phyloP scores from a whole-genome alignment of 75 land plant species.

The Chamaecyparis obtusa region DNA sequence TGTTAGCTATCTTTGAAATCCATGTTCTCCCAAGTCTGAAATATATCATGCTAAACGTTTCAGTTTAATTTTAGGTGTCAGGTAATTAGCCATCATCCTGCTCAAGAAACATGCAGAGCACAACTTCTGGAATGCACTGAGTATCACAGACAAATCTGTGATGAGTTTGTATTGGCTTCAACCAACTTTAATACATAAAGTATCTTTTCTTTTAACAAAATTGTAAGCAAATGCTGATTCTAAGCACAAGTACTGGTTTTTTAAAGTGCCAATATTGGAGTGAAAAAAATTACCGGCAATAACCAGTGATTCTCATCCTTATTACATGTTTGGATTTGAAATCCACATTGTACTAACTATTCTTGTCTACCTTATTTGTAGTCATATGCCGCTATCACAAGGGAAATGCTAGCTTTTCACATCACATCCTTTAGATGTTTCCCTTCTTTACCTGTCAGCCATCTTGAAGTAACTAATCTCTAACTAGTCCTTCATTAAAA shows the following conservation, averaged over 20 bases:
- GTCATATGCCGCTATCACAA: background rate
- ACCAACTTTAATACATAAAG: too few relatives aligned
- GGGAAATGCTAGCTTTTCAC: background rate
- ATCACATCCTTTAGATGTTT: background rate
- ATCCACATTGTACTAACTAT: background rate
- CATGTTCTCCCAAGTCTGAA: too few relatives aligned
- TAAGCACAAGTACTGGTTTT: background rate
- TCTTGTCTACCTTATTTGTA: background rate
- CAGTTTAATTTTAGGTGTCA: too few relatives aligned
- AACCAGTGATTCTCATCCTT: background rate
- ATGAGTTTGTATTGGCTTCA: background rate
- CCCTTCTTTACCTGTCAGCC: background rate
- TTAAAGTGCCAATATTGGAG: background rate
- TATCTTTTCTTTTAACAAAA: background rate
- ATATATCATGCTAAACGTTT: too few relatives aligned
- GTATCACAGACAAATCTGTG: background rate
- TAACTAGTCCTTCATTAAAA: background rate
- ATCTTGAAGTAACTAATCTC: background rate
- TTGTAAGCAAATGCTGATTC: background rate
- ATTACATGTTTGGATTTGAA: background rate
- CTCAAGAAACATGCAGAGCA: too few relatives aligned
- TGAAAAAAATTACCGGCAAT: background rate
- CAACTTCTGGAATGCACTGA: too few relatives aligned
- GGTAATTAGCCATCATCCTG: too few relatives aligned
- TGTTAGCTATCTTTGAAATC: too few relatives aligned